These are phyloP conservation scores for Auriscalpium orientale DNA, from an alignment of 768 basidiomycete genomes.

Conservation along the genomic window DNA sequence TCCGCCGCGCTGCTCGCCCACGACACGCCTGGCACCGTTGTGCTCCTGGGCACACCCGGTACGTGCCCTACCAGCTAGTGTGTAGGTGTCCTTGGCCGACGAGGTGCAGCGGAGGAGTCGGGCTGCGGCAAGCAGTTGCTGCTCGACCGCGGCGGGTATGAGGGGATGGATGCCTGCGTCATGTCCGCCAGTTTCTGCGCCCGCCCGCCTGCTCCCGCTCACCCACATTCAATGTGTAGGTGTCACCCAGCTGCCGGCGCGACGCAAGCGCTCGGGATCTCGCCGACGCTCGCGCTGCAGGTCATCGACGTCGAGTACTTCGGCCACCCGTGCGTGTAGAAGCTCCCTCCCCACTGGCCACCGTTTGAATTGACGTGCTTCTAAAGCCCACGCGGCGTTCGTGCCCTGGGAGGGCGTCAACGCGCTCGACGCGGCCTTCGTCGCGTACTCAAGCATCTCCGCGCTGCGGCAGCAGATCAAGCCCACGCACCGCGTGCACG, in stretches of 20 bases:
- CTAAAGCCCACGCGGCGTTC: conserved; percentile 70
- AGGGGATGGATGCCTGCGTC: conserved; percentile 73
- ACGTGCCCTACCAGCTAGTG: not conserved
- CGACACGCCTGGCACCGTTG: conserved; percentile 55
- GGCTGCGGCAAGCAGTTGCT: conserved; percentile 74
- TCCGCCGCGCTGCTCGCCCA: conserved; percentile 60
- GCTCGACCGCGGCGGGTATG: conserved; percentile 68
- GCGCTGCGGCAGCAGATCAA: conserved; percentile 82
- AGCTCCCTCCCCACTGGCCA: not conserved
- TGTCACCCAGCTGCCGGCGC: conserved; percentile 64
- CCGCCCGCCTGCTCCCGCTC: not conserved
- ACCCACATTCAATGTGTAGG: conserved; percentile 33
- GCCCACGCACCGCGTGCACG: conserved; percentile 74
- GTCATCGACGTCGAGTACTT: conserved; percentile 60
- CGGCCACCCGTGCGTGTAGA: conserved; percentile 54
- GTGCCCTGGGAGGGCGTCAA: conserved; percentile 85
- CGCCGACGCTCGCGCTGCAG: conserved; percentile 59
- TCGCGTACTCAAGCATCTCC: conserved; percentile 74
- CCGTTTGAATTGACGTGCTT: conserved; percentile 4
- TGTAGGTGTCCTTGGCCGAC: not conserved
- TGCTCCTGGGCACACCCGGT: conserved; percentile 71
- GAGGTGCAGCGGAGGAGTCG: conserved; percentile 58
- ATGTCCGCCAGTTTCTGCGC: conserved; percentile 38
- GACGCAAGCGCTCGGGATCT: conserved; percentile 40
- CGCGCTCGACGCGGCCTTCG: conserved; percentile 81